Evolutionary conservation across 495 filamentous ascomycete genomes (phyloP).

Genomic region (Aspergillus heteromorphus): DNA sequence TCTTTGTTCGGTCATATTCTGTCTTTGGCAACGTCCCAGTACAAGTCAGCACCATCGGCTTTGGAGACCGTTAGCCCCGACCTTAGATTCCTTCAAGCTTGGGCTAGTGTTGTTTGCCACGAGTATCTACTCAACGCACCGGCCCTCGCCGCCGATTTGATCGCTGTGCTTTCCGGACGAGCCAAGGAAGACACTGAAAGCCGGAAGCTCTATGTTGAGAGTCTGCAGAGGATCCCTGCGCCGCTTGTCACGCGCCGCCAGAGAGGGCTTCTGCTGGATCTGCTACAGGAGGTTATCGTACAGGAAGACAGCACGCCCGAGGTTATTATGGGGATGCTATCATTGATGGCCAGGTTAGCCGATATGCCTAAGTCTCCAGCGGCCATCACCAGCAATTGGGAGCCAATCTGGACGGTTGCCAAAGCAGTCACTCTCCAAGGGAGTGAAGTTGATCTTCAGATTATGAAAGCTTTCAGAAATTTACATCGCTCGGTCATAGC

Average conservation of each 20-base stretch:
- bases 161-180: conserved; percentile 29
- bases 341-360: conserved; percentile 40
- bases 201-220: conserved; percentile 33
- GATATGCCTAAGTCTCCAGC: conserved; percentile 40
- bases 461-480: conserved; percentile 39
- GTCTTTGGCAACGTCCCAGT: conserved; percentile 32
- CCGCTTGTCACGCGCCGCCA: conserved; percentile 35
- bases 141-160: conserved; percentile 29
- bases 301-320: conserved; percentile 26
- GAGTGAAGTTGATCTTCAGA: conserved; percentile 34
- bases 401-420: conserved; percentile 35
- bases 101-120: conserved; percentile 40
- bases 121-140: conserved; percentile 40
- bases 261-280: conserved; percentile 32
- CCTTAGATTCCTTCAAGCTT: conserved; percentile 36
- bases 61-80: conserved; percentile 25
- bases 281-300: conserved; percentile 29
- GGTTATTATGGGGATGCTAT: conserved; percentile 29
- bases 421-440: conserved; percentile 31
- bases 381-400: conserved; percentile 34
- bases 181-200: conserved; percentile 28
- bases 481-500: conserved; percentile 32
- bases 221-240: conserved; percentile 36
- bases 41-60: conserved; percentile 21
- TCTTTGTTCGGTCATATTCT: conserved; percentile 33